Evolutionary conservation across 2,329 filamentous ascomycete species (phyloP).

Genomic region (Penicillium sp.): DNA sequence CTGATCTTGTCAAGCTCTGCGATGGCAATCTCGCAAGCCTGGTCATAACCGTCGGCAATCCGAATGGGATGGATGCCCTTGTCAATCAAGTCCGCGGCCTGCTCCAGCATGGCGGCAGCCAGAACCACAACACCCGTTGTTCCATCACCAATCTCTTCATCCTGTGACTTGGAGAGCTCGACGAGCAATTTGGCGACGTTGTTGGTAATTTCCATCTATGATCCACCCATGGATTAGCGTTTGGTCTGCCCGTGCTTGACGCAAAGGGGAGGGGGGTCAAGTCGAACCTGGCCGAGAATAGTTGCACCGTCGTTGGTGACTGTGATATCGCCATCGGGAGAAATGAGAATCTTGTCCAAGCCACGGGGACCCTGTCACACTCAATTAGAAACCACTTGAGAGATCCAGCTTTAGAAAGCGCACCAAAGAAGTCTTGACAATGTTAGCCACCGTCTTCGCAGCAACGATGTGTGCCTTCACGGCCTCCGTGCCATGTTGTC

Average conservation of each 20-base stretch:
- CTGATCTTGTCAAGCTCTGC: slow-evolving; percentile 90
- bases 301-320: slow-evolving; percentile 99
- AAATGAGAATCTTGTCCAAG: slow-evolving; percentile 98
- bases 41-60: slow-evolving; percentile 97
- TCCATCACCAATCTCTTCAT: slow-evolving; percentile 97
- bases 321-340: slow-evolving; percentile 96
- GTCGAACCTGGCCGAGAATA: slow-evolving; percentile 72
- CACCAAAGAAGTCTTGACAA: slow-evolving; percentile 92
- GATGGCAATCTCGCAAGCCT: slow-evolving; percentile 95
- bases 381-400: slow-evolving; percentile 11
- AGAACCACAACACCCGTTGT: slow-evolving; percentile 97
- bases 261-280: slow-evolving; percentile 13
- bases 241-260: neutral
- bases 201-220: slow-evolving; percentile 96
- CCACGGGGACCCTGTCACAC: slow-evolving; percentile 73
- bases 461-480: slow-evolving; percentile 98
- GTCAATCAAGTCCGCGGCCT: slow-evolving; percentile 96
- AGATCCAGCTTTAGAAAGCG: slow-evolving; percentile 18
- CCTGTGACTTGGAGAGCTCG: slow-evolving; percentile 96
- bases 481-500: slow-evolving; percentile 93
- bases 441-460: slow-evolving; percentile 91
- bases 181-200: slow-evolving; percentile 97
- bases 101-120: slow-evolving; percentile 90
- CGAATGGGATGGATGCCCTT: slow-evolving; percentile 99
- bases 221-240: slow-evolving; percentile 17